Percentiles rank a stretch among this genome's conserved stretches.
These are phyloP conservation scores for Tulasnella sp. DNA, from an alignment of 768 basidiomycete species.

Conservation along the genomic window DNA sequence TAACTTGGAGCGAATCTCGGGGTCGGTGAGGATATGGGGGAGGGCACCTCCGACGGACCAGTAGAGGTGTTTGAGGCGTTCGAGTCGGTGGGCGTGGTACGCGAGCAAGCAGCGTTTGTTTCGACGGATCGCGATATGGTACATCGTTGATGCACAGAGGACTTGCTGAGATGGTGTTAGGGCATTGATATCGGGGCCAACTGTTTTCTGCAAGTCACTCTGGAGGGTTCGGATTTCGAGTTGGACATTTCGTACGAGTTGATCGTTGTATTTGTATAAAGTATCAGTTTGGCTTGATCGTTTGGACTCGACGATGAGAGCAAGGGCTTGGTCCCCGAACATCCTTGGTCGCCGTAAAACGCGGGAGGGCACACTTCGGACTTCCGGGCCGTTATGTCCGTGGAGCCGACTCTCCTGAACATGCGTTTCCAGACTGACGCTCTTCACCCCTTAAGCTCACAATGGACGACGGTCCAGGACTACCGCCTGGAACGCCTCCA, in stretches of 20 bases:
- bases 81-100: constrained; percentile 85
- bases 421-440: constrained; percentile 18
- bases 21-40: constrained; percentile 73
- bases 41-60: constrained; percentile 89
- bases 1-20: constrained; percentile 70
- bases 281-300: constrained; percentile 82
- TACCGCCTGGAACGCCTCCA: constrained; percentile 34
- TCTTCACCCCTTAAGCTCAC: constrained; percentile 6
- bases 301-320: constrained; percentile 84
- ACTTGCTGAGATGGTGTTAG: constrained; percentile 51
- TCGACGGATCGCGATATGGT: constrained; percentile 85
- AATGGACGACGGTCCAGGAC: neutral
- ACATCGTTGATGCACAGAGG: constrained; percentile 69
- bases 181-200: constrained; percentile 46
- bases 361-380: neutral
- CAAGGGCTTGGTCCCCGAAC: constrained; percentile 77
- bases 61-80: constrained; percentile 82
- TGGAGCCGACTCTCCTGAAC: constrained; percentile 10
- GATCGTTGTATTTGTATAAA: constrained; percentile 89
- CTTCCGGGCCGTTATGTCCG: neutral
- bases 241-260: constrained; percentile 80
- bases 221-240: constrained; percentile 92
- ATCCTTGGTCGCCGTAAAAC: constrained; percentile 38
- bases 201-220: constrained; percentile 44
- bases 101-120: constrained; percentile 97